phyloP scores from a whole-genome alignment of 306 rosid genomes.

The Lathyrus oleraceus region DNA sequence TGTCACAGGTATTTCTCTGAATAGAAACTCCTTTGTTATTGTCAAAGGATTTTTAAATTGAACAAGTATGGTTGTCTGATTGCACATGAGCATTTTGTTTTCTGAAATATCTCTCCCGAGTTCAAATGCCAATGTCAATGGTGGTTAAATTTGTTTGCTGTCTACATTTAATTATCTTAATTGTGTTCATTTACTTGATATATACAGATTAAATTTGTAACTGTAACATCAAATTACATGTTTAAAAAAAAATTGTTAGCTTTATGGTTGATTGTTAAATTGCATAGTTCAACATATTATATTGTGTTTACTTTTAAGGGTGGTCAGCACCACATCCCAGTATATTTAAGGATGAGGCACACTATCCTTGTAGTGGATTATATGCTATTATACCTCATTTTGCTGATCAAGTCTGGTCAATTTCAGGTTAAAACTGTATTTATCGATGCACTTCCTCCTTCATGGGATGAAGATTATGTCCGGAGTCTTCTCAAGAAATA shows the following conservation, averaged over 20 bases:
- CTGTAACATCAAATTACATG: conserved; percentile 9
- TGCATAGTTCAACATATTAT: neutral
- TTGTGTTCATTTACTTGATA: neutral
- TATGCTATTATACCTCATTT: conserved; percentile 3
- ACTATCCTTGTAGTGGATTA: conserved; percentile 15
- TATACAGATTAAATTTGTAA: neutral
- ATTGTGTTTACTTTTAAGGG: conserved; percentile 12
- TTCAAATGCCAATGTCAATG: neutral
- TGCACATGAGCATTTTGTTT: conserved; percentile 20
- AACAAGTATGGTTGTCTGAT: conserved; percentile 11
- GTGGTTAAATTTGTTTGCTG: neutral
- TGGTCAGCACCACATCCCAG: neutral
- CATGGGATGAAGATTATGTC: conserved; percentile 90
- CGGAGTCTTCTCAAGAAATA: conserved; percentile 69
- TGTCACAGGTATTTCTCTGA: conserved; percentile 81
- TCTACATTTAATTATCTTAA: neutral
- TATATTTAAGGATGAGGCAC: neutral
- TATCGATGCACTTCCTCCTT: conserved; percentile 88
- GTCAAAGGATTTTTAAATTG: conserved; percentile 3
- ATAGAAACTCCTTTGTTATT: conserved; percentile 34
- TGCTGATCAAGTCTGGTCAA: conserved; percentile 38
- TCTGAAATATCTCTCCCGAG: conserved; percentile 2
- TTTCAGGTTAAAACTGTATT: conserved; percentile 96
- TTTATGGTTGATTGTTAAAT: conserved; percentile 10
- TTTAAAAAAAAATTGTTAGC: neutral